These are phyloP conservation scores for Ogataea paraovalis DNA, from an alignment of 805 yeast genomes.

Conservation along the genomic window DNA sequence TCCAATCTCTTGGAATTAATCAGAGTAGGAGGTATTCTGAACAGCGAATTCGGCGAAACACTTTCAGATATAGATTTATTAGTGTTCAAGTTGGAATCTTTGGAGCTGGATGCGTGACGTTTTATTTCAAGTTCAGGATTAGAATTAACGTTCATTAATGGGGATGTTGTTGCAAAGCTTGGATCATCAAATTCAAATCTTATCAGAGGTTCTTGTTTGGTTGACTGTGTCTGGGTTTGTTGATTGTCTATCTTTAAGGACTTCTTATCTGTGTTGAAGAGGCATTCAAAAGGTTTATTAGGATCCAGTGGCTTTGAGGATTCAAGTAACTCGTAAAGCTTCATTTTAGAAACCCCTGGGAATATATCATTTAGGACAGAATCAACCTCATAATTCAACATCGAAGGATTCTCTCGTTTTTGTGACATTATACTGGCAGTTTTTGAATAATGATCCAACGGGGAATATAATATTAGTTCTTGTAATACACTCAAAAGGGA, in stretches of 20 bases:
- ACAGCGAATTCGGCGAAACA: slow-evolving; percentile 24
- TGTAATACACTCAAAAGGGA: slow-evolving; percentile 30
- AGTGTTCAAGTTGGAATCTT: neutral
- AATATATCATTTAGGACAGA: slow-evolving; percentile 18
- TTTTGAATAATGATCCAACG: slow-evolving; percentile 9
- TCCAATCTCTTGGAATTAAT: slow-evolving; percentile 34
- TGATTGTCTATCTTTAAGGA: slow-evolving; percentile 3
- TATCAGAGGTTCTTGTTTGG: neutral
- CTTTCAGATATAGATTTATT: slow-evolving; percentile 12
- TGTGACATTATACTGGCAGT: slow-evolving; percentile 6
- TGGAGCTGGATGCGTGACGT: neutral
- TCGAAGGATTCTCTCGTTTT: slow-evolving; percentile 20
- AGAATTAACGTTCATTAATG: slow-evolving; percentile 22
- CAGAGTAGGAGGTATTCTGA: slow-evolving; percentile 34
- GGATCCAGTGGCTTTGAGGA: slow-evolving; percentile 7
- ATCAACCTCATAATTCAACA: slow-evolving; percentile 20
- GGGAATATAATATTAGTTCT: slow-evolving; percentile 26
- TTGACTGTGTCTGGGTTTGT: neutral
- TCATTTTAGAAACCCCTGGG: slow-evolving; percentile 25
- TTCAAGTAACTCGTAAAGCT: slow-evolving; percentile 24
- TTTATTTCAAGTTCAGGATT: slow-evolving; percentile 14
- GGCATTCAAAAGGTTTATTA: slow-evolving; percentile 22
- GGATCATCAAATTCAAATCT: slow-evolving; percentile 35
- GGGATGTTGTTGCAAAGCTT: slow-evolving; percentile 32
- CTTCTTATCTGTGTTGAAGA: slow-evolving; percentile 17